Base-by-base conservation (phyloP, 176 grass and related monocot genomes). In the sorghum (Sorghum bicolor) region DNA sequence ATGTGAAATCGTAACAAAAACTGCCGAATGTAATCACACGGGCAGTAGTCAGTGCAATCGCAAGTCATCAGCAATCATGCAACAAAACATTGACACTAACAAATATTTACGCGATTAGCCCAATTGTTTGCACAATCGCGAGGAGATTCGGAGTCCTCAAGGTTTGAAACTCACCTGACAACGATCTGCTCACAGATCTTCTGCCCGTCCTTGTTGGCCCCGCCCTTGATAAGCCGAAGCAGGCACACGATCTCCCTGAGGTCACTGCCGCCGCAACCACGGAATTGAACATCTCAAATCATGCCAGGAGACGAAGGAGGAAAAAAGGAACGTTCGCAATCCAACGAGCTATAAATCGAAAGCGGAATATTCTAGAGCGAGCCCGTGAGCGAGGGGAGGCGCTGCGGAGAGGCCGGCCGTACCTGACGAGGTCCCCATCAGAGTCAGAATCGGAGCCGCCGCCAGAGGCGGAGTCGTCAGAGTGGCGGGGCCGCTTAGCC, bases 161-260 rank as follows among this genome's bases (percentile, higher is more conserved):
- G 4, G 25, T 6, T 24, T 8, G 2, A 5, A 32, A 22, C 77
- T 84, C 85, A 89, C 91, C 84, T 96, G 65, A 85, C 32, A 47
- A 93, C 72, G 47, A 87, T 67, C 70, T 87, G 76, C 87, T 87
- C 67, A 47, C 82, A 93, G 84, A 89, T 91, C 86, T 91, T 93
- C 80, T 91, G 86, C 48, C 77, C 86, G 1, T 91, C 88, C 82
- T 75, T 80, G 64, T 89, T 85, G 65, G 77, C 74, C 69, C 80
- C 90, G 57, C 88, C 83, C 89, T 86, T 96, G 86, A 96, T 93
- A 74, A 84, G 84, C 74, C 88, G 88, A 44, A 96, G 71, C 30
- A 92, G 77, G 74, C 80, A 40, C 29, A 85, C 64, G 61, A 93
- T 89, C 76, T 89, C 88, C 81, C 83, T 91, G 67, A 96, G 79